Conservation (phyloP, 177 flowering plant species). For the Vitis hybrid region DNA sequence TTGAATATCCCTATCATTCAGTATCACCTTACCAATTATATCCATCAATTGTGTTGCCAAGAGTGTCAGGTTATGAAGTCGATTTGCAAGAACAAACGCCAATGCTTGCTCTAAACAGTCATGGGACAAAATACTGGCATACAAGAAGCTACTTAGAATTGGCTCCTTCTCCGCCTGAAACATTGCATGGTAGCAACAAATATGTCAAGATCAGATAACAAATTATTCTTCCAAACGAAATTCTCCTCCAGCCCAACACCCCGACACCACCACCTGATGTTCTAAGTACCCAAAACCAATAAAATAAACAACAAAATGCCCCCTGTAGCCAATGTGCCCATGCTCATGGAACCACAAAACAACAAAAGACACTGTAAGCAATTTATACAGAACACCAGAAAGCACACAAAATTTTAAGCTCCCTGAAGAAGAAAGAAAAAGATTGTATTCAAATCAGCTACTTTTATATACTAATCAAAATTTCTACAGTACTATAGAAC, state of each 20-base stretch:
- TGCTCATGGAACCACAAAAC: not conserved
- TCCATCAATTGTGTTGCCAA: constrained; percentile 81
- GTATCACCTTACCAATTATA: constrained; percentile 60
- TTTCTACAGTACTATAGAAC: no score
- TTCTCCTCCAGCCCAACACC: no score
- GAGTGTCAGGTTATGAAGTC: constrained; percentile 77
- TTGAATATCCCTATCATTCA: constrained; percentile 60
- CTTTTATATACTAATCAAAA: no score
- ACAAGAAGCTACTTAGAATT: constrained; percentile 79
- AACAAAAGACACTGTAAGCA: not conserved
- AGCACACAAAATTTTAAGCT: no score
- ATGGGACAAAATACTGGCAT: constrained; percentile 81
- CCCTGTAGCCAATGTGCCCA: not conserved
- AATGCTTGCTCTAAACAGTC: constrained; percentile 74
- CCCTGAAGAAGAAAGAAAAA: no score
- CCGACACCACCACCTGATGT: not conserved
- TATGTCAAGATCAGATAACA: not conserved
- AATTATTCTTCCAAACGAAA: not conserved
- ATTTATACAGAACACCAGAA: not conserved
- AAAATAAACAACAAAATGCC: not conserved
- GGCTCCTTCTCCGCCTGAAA: constrained; percentile 93
- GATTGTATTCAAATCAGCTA: no score
- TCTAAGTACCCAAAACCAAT: not conserved
- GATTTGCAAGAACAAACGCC: constrained; percentile 76
- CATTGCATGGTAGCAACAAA: not conserved